A percentile compares a stretch with the other conserved stretches of the same genome.
phyloP scores from a whole-genome alignment of 179 eudicot species.

The Pouteria campechiana region DNA sequence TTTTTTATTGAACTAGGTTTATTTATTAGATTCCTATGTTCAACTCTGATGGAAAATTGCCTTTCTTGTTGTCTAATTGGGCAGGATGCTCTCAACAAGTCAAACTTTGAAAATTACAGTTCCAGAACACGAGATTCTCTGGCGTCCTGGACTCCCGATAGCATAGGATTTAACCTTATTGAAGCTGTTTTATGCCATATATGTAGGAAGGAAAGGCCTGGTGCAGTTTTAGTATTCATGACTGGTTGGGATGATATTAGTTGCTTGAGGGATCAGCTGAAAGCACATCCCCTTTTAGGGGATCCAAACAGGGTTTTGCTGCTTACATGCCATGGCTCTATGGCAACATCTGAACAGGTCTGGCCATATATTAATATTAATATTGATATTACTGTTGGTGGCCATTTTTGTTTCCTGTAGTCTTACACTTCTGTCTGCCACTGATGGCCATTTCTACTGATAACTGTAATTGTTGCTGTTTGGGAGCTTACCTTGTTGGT shows the following conservation, averaged over 20 bases:
- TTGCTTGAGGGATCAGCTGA: constrained; percentile 85
- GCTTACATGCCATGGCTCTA: constrained; percentile 97
- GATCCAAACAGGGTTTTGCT: constrained; percentile 94
- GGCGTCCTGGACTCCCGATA: constrained; percentile 84
- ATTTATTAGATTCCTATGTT: background rate
- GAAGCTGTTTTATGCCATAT: constrained; percentile 94
- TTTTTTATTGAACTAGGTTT: background rate
- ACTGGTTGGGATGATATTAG: constrained; percentile 99
- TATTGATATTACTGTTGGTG: background rate
- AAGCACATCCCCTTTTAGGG: constrained; percentile 96
- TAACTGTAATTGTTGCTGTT: background rate
- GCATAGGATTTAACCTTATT: constrained; percentile 87
- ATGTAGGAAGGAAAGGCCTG: constrained; percentile 90
- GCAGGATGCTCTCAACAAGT: constrained; percentile 72
- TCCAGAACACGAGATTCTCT: constrained; percentile 88
- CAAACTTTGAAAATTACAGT: constrained; percentile 79
- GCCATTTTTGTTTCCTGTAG: background rate
- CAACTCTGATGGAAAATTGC: background rate
- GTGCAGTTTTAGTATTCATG: constrained; percentile 97
- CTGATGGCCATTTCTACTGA: background rate
- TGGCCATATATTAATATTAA: background rate
- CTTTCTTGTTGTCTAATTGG: constrained; percentile 4
- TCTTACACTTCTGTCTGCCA: background rate
- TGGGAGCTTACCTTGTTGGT: background rate
- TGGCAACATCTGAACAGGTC: constrained; percentile 98